These are phyloP conservation scores for Gossypium trilobum DNA, from an alignment of 441 rosid species.

Conservation along the genomic window DNA sequence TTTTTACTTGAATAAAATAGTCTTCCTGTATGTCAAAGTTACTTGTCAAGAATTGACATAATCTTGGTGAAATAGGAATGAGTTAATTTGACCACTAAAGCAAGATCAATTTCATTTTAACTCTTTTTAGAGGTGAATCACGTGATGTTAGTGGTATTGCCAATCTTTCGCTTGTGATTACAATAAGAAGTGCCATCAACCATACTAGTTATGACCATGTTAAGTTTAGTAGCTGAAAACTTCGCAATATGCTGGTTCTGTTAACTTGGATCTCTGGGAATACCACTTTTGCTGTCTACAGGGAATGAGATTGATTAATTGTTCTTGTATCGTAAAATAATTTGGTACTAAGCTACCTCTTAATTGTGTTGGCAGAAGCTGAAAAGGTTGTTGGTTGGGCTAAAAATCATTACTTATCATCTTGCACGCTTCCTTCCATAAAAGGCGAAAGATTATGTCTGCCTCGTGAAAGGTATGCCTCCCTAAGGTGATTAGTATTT, in stretches of 20 bases:
- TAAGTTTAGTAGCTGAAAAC: background rate
- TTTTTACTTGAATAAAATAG: background rate
- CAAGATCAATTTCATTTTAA: background rate
- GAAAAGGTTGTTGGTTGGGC: slow-evolving; percentile 96
- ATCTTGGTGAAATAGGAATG: background rate
- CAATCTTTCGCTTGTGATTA: background rate
- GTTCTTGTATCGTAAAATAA: background rate
- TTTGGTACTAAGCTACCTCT: background rate
- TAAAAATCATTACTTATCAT: slow-evolving; percentile 67
- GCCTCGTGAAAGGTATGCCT: slow-evolving; percentile 68
- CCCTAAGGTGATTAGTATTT: background rate
- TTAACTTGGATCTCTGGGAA: background rate
- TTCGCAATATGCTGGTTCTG: background rate
- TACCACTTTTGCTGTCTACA: background rate
- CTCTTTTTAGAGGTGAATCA: background rate
- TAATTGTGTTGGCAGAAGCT: slow-evolving; percentile 52
- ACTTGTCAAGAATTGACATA: background rate
- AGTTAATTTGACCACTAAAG: background rate
- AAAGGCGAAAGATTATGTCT: slow-evolving; percentile 61
- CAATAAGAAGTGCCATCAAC: background rate
- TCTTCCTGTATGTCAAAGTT: background rate
- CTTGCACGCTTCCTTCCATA: slow-evolving; percentile 50
- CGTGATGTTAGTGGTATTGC: background rate
- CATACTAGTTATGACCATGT: background rate
- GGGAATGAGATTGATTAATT: background rate